Conservation (phyloP, 2,329 filamentous ascomycete species). For the Myriangium duriaei region DNA sequence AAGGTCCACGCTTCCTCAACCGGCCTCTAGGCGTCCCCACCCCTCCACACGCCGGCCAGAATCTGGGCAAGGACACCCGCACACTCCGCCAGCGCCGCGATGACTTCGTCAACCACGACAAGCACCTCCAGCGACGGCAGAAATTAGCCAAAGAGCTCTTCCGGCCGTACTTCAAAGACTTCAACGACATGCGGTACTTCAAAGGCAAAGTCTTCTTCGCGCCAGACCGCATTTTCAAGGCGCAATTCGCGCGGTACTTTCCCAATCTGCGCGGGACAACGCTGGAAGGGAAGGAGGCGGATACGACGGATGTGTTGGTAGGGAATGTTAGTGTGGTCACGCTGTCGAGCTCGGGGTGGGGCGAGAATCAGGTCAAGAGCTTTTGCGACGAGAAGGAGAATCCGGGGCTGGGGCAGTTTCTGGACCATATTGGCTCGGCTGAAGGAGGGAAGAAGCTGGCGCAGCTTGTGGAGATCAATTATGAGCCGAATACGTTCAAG, state of each 20-base stretch:
- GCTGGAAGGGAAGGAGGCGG: constrained; percentile 51
- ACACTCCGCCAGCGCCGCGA: constrained; percentile 55
- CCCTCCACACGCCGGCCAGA: constrained; percentile 66
- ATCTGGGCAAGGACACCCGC: constrained; percentile 62
- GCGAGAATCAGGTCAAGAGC: constrained; percentile 61
- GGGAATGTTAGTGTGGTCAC: constrained; percentile 68
- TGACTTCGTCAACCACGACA: constrained; percentile 76
- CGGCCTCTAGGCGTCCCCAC: constrained; percentile 72
- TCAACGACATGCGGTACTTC: constrained; percentile 68
- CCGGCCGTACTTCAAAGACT: constrained; percentile 92
- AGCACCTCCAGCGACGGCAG: constrained; percentile 64
- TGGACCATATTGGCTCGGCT: constrained; percentile 24
- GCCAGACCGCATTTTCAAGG: constrained; percentile 71
- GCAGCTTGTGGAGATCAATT: constrained; percentile 76
- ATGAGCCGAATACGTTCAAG: constrained; percentile 66
- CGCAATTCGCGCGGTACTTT: constrained; percentile 76
- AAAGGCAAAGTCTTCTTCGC: constrained; percentile 87
- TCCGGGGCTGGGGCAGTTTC: constrained; percentile 50
- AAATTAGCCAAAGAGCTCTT: constrained; percentile 65
- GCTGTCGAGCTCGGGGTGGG: constrained; percentile 77
- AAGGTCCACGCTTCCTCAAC: constrained; percentile 41
- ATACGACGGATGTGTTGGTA: constrained; percentile 64
- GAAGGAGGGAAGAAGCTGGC: constrained; percentile 38
- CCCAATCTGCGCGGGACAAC: constrained; percentile 81
- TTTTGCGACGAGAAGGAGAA: constrained; percentile 59